Conservation (phyloP, 176 grass and related monocot genomes). For the Tillandsia leiboldiana region DNA sequence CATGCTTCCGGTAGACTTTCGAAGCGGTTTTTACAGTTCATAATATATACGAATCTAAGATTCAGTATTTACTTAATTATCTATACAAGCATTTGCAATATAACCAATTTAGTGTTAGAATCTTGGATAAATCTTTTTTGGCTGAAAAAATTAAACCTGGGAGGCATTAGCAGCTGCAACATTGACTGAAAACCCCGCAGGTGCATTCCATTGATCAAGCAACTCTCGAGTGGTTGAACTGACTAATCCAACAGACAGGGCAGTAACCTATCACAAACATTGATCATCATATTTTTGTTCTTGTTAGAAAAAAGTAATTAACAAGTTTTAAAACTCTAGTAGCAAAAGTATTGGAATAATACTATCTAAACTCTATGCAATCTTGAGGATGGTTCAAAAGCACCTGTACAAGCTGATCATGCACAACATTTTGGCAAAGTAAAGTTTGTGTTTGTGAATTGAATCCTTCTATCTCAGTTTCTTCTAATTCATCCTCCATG, state of each 20-base stretch:
- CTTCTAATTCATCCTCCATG: conserved; percentile 92
- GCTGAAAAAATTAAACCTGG: conserved; percentile 24
- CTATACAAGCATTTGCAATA: background rate
- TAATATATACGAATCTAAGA: too few species aligned
- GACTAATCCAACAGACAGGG: conserved; percentile 69
- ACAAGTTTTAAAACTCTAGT: background rate
- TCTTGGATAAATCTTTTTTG: background rate
- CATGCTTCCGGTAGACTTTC: too few species aligned
- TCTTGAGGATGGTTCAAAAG: conserved; percentile 3
- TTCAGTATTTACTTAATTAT: background rate
- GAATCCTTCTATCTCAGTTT: conserved; percentile 93
- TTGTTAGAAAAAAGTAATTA: background rate
- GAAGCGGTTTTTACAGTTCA: too few species aligned
- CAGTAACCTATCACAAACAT: conserved; percentile 50
- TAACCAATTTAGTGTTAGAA: background rate
- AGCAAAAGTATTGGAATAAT: background rate
- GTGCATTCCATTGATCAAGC: conserved; percentile 89
- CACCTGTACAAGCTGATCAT: conserved; percentile 86
- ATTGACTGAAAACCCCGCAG: conserved; percentile 71
- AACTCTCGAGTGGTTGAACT: conserved; percentile 76
- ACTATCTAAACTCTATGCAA: background rate
- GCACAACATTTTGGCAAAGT: conserved; percentile 87
- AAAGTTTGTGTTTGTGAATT: conserved; percentile 80
- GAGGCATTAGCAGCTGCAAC: conserved; percentile 90
- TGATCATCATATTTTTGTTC: background rate